Base-by-base conservation (phyloP, 805 yeast genomes). In the Schizosaccharomyces octosporus region DNA sequence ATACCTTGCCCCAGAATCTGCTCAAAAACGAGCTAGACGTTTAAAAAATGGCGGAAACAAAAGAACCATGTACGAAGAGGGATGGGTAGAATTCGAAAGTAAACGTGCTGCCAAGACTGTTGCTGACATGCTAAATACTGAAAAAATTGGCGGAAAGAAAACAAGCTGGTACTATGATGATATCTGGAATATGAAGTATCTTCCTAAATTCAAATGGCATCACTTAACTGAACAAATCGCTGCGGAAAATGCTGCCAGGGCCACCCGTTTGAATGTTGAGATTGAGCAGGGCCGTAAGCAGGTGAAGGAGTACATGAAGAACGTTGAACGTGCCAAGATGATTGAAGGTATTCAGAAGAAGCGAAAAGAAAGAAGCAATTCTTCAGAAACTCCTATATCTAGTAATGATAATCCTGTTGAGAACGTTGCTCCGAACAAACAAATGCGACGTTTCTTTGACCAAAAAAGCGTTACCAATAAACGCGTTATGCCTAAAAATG, bases 211-310 rank as follows among this genome's bases (percentile, higher is more conserved):
- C 78, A 93, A 93, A 69, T 93, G 98, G 98, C 78, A 84, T 62
- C 95, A 93, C 68, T 76, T 93, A 69, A 89, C 97, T 2, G 94
- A 85, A 69, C 96, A 90, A 69, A 85, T 90, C 65, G 88, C 95
- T 2, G 80, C 80, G 67, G 97, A 93, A 72, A 83, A 84, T 65
- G 96, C 89, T 71, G 78, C 83, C 55, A 82, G 95, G 71, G 95
- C 88, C 68, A 81, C 90, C 61, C 88, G 86, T 72, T 75, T 90
- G 68, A 83, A 88, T 64, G 79, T 94, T 63, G 97, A 93, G 71
- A 79, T 93, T 45, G 79, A 94, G 1, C 95, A 87, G 71, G 95
- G 94, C 51, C 84, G 82, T 62, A 84, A 86, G 66, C 78, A 90
- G 70, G 89, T 89, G 74, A 87, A 87, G 72, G 79, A 83, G 19